Evolutionary conservation across 345 rosid genomes (phyloP).

Genomic region (Mangifera indica): DNA sequence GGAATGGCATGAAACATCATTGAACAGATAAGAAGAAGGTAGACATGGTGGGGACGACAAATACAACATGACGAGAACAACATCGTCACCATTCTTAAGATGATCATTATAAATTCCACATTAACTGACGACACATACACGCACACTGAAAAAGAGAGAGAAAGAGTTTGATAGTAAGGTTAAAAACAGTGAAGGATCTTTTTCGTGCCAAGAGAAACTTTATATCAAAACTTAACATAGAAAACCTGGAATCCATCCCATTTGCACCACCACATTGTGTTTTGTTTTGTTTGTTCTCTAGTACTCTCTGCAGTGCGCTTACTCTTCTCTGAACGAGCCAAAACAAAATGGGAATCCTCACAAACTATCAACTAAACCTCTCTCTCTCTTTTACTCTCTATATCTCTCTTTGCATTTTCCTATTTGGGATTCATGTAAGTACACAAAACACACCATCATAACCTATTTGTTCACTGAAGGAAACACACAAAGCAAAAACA

Average conservation of each 20-base stretch:
- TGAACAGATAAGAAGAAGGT: not conserved
- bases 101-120: conserved; percentile 20
- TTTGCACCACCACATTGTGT: not conserved
- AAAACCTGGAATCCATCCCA: conserved; percentile 18
- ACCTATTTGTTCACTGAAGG: conserved; percentile 4
- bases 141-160: conserved; percentile 11
- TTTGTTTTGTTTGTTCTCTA: conserved; percentile 7
- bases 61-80: conserved; percentile 21
- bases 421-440: conserved; percentile 5
- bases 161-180: conserved; percentile 7
- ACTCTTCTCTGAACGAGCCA: conserved; percentile 7
- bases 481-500: conserved; percentile 28
- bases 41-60: conserved; percentile 12
- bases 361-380: conserved; percentile 12
- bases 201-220: conserved; percentile 65
- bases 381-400: not conserved
- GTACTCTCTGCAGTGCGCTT: not conserved
- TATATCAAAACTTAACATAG: conserved; percentile 35
- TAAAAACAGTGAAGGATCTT: conserved; percentile 31
- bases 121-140: conserved; percentile 20
- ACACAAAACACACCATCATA: conserved; percentile 20
- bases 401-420: not conserved
- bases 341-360: conserved; percentile 4
- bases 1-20: conserved; percentile 3
- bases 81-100: conserved; percentile 17